phyloP scores from a whole-genome alignment of 129 eudicot genomes.

The Artemisia tridentata region DNA sequence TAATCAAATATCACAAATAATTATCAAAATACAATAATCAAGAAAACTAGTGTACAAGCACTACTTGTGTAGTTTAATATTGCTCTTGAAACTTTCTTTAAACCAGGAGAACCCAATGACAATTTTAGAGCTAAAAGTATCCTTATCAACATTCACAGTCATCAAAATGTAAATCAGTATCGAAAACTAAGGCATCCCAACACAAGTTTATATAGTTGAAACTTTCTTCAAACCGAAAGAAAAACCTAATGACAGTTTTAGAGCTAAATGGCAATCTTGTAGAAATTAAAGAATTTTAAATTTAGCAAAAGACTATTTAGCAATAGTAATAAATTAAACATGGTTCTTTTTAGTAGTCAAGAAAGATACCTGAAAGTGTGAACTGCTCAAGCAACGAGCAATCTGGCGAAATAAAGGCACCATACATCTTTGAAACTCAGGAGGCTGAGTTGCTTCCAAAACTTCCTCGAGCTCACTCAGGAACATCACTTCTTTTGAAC shows the following conservation, averaged over 20 bases:
- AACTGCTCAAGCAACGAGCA: slow-evolving; percentile 61
- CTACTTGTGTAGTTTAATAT: no score
- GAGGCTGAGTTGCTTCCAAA: slow-evolving; percentile 68
- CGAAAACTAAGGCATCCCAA: slow-evolving; percentile 9
- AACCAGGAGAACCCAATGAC: background rate
- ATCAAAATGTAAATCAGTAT: background rate
- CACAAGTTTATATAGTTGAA: background rate
- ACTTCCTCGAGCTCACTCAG: slow-evolving; percentile 78
- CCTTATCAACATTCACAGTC: background rate
- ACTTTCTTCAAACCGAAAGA: no score
- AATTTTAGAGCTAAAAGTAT: slow-evolving; percentile 2
- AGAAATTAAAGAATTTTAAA: no score
- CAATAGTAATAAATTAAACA: background rate
- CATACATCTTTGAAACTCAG: slow-evolving; percentile 78
- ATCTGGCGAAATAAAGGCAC: slow-evolving; percentile 69
- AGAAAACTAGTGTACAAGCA: background rate
- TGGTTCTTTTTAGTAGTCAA: background rate
- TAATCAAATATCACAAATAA: background rate
- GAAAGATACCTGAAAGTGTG: slow-evolving; percentile 66
- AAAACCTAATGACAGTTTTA: no score
- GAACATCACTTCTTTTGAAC: slow-evolving; percentile 70
- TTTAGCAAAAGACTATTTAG: background rate
- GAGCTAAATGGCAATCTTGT: no score
- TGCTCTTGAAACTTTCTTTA: no score
- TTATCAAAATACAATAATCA: background rate